phyloP scores from a whole-genome alignment of 495 filamentous ascomycete genomes.

The Podospora fimiseda region DNA sequence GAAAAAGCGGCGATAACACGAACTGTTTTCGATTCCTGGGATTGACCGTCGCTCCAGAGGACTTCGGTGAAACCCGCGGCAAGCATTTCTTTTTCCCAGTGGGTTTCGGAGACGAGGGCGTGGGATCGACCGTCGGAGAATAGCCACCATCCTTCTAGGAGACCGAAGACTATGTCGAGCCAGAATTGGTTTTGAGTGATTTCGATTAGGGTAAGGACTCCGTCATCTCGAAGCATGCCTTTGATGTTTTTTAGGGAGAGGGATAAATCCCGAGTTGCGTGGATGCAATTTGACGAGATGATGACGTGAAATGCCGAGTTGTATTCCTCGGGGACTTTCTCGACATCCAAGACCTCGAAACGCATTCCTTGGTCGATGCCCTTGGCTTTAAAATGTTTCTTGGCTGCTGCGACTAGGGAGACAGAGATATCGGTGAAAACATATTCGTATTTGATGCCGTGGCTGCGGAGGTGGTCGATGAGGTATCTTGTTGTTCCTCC shows the following conservation, averaged over 20 bases:
- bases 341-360: conserved; percentile 43
- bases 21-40: neutral
- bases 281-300: conserved; percentile 45
- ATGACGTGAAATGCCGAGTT: conserved; percentile 44
- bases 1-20: neutral
- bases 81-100: neutral
- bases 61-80: neutral
- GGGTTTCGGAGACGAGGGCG: neutral
- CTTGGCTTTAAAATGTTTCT: conserved; percentile 37
- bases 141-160: conserved; percentile 50
- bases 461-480: conserved; percentile 11
- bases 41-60: neutral
- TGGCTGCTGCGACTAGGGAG: conserved; percentile 44
- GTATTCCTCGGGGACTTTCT: conserved; percentile 44
- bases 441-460: conserved; percentile 38
- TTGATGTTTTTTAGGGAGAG: conserved; percentile 28
- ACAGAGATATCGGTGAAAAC: conserved; percentile 47
- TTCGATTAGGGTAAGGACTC: conserved; percentile 34
- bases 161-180: conserved; percentile 46
- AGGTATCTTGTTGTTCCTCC: conserved; percentile 37
- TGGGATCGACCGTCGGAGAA: conserved; percentile 25
- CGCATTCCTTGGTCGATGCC: conserved; percentile 31
- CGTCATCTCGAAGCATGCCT: conserved; percentile 33
- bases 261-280: conserved; percentile 35
- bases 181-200: conserved; percentile 32